These are phyloP conservation scores for Cochlearia excelsa DNA, from an alignment of 345 rosid species.

Conservation along the genomic window DNA sequence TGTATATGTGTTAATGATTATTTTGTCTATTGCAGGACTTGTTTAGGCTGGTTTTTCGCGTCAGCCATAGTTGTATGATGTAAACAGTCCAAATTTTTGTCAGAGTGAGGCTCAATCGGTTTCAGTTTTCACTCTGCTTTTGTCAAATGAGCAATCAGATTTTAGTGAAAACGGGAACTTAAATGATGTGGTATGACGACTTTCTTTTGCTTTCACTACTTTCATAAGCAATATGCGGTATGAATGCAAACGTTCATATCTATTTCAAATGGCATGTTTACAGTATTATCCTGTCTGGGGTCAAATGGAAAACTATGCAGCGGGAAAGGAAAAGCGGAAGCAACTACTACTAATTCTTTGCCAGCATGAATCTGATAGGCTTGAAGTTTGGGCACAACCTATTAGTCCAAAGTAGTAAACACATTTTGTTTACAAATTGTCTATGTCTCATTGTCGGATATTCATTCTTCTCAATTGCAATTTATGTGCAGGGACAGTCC, in stretches of 20 bases:
- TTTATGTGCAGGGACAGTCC: conserved; percentile 50
- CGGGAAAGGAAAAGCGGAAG: conserved; percentile 73
- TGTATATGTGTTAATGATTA: conserved; percentile 13
- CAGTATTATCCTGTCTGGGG: conserved; percentile 91
- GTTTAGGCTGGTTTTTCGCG: conserved; percentile 83
- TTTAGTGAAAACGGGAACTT: conserved; percentile 49
- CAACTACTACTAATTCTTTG: conserved; percentile 83
- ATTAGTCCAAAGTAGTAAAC: conserved; percentile 56
- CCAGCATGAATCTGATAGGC: conserved; percentile 92
- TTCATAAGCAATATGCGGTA: conserved; percentile 47
- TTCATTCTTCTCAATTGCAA: conserved; percentile 17
- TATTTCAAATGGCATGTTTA: conserved; percentile 27
- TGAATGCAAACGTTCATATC: conserved; percentile 1
- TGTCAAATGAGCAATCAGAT: conserved; percentile 56
- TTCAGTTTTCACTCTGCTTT: conserved; percentile 60
- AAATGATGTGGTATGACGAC: conserved; percentile 49
- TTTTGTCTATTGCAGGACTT: conserved; percentile 51
- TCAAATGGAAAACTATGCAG: conserved; percentile 60
- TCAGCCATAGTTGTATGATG: conserved; percentile 79
- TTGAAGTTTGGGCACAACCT: conserved; percentile 94
- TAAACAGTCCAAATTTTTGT: conserved; percentile 51
- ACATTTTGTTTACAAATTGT: no score
- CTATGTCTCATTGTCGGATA: conserved; percentile 1
- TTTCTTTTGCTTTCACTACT: conserved; percentile 31
- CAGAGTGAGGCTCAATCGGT: conserved; percentile 81